Base-by-base conservation (phyloP, 345 rosid genomes). In the Salix brachista region DNA sequence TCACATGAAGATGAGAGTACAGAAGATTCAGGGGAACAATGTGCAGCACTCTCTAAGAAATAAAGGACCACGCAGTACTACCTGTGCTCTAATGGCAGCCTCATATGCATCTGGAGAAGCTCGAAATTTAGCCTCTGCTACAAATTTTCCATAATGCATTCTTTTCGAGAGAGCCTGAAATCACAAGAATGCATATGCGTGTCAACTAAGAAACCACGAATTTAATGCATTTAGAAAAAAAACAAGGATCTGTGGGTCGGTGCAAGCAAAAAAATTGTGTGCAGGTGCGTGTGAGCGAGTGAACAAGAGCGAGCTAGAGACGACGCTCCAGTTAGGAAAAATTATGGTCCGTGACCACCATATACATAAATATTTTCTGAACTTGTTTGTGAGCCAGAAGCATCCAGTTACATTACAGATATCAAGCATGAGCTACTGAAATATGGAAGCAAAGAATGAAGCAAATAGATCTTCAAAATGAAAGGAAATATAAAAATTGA, bases 71-170 rank as follows among this genome's bases (percentile, higher is more conserved):
- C 4, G 17, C 30, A 10, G 32, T 80, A 21, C 34, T 10, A 72
- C 97, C 87, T 93, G 95, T 80, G 87, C 92, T 80, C 64, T 83
- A 73, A 96, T 96, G 60, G 97, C 93, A 1, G 83, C 76, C 76
- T 81, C 74, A 14, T 96, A 92, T 26, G 81, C 90, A 71, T 88
- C 87, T 5, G 99, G 94, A 50, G 87, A 78, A 18, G 88, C 93
- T 73, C 39, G 94, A 78, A 87, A 96, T 83, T 93, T 96, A 65
- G 96, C 94, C 78, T 96, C 99, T 4, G 99, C 99, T 1, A 96
- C 98, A 80, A 81, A 93, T 85, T 93, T 93, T 61, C 98, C 98
- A 44, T 96, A 96, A 80, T 93, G 99, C 30, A 96, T 90, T 85
- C 99, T 89, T 88, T 90, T 96, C 23, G 98, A 96, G 60, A 96